phyloP scores from a whole-genome alignment of 2,329 filamentous ascomycete genomes.

The Phaeosphaeria sp. region DNA sequence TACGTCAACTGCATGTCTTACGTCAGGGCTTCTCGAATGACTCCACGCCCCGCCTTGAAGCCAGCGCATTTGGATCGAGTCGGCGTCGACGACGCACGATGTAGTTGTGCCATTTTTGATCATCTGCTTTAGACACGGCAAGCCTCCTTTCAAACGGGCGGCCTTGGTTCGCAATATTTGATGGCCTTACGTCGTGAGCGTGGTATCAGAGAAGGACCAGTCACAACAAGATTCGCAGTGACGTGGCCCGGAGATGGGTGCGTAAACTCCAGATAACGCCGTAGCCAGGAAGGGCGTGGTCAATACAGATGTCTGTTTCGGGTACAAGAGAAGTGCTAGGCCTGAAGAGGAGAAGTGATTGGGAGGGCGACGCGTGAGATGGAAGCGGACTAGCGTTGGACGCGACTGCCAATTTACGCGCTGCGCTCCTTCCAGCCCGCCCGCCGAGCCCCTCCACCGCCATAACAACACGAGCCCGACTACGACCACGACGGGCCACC shows the following conservation, averaged over 20 bases:
- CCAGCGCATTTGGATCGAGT: background rate
- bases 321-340: constrained; percentile 11
- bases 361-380: constrained; percentile 19
- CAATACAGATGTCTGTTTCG: background rate
- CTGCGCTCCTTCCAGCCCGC: constrained; percentile 16
- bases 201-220: background rate
- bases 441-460: constrained; percentile 24
- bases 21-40: no score
- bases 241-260: constrained; percentile 4
- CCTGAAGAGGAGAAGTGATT: constrained; percentile 26
- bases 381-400: constrained; percentile 19
- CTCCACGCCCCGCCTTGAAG: background rate
- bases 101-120: background rate
- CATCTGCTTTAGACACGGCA: background rate
- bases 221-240: background rate
- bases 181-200: background rate
- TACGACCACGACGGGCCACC: constrained; percentile 7
- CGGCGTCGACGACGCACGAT: background rate
- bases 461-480: constrained; percentile 13
- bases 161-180: background rate
- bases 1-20: constrained; percentile 3
- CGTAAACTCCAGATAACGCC: constrained; percentile 5
- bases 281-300: background rate
- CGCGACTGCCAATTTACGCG: constrained; percentile 26
- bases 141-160: background rate